These are phyloP conservation scores for Mycena chlorophos DNA, from an alignment of 768 basidiomycete species.

Conservation along the genomic window DNA sequence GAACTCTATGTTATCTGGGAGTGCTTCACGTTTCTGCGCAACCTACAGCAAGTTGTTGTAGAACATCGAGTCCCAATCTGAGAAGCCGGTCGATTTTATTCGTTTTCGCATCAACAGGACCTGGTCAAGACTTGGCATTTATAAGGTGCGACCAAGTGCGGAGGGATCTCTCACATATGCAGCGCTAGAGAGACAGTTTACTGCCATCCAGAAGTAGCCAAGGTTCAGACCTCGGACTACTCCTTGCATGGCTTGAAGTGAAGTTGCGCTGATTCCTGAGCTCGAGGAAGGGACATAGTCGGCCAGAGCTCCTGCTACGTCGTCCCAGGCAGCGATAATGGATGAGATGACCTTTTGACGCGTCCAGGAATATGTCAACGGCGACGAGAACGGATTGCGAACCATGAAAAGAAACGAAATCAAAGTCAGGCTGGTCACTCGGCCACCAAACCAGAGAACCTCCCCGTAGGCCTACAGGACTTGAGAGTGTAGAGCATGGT, in stretches of 20 bases:
- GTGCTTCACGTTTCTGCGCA: not conserved
- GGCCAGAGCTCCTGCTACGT: constrained; percentile 56
- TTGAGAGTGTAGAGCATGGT: constrained; percentile 4
- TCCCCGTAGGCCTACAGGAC: constrained; percentile 86
- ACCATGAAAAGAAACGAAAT: constrained; percentile 93
- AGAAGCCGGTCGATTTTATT: constrained; percentile 92
- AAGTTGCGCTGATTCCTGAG: constrained; percentile 34
- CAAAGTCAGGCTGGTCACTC: constrained; percentile 83
- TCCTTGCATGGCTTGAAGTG: constrained; percentile 43
- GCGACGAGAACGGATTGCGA: constrained; percentile 20
- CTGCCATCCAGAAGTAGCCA: constrained; percentile 96
- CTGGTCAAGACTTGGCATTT: constrained; percentile 40
- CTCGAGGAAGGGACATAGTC: constrained; percentile 37
- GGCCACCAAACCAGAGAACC: constrained; percentile 93
- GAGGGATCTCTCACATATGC: constrained; percentile 80
- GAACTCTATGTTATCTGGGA: not conserved
- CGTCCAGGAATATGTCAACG: not conserved
- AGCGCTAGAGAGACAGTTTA: constrained; percentile 89
- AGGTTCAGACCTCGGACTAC: constrained; percentile 58
- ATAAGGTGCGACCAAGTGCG: constrained; percentile 29
- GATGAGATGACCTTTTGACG: constrained; percentile 81
- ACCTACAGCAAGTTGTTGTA: constrained; percentile 88
- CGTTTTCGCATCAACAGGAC: constrained; percentile 94
- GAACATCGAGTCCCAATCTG: constrained; percentile 99
- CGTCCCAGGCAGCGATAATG: constrained; percentile 94